Base-by-base conservation (phyloP, 2,329 filamentous ascomycete species). In the Coniochaeta sp. region DNA sequence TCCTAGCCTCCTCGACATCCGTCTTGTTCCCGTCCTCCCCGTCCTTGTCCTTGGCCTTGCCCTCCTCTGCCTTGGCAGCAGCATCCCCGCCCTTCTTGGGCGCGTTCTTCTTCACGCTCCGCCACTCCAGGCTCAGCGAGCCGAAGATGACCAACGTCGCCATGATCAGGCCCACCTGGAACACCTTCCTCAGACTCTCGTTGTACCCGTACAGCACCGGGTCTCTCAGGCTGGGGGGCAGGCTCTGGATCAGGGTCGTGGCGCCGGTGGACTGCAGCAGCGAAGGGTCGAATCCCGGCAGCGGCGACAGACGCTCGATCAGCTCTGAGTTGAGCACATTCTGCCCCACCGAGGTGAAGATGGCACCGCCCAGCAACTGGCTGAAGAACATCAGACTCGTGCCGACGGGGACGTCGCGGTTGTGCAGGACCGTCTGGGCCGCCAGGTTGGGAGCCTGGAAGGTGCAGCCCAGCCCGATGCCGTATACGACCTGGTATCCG, bases 81-180 rank as follows among this genome's bases (percentile, higher is more conserved):
- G 36, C 34, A 1, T 33, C 56, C 57, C 54, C 59, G 47, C 47
- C 57, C 58, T 66, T 66, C 62, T 65, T 61, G 19, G 67, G 65
- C 56, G 47, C 36, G 44, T 66, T 60, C 63, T 72, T 67, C 70
- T 76, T 77, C 31, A 77, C 73, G 58, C 71, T 77, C 61, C 68
- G 81, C 86, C 86, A 90, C 73, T 89, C 82, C 65, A 89, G 80
- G 7, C 75, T 73, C 0, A 78, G 66, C 0, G 80, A 77, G 0
- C 83, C 86, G 8, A 87, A 40, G 16, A 88, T 75, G 5, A 78
- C 80, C 9, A 87, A 60, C 8, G 75, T 75, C 0, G 79, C 76
- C 67, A 86, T 73, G 1, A 81, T 79, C 8, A 87, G 74, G 1
- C 78, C 80, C 9, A 89, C 82, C 62, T 83, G 81, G 68, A 88